Evolutionary conservation across 768 basidiomycete genomes (phyloP).

Genomic region (Russula sp.): DNA sequence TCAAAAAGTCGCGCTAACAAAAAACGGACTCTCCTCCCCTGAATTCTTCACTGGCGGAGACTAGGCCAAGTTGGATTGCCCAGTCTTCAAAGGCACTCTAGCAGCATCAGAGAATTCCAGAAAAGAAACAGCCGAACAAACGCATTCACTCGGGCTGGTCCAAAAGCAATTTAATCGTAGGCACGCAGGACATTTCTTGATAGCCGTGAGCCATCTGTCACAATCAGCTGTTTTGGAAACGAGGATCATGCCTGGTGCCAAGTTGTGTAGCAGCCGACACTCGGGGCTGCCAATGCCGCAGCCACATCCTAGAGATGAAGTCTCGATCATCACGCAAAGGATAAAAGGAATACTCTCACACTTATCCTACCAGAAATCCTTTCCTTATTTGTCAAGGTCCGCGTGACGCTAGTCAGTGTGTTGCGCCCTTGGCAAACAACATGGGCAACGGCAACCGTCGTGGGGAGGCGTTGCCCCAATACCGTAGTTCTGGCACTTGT

Average conservation of each 20-base stretch:
- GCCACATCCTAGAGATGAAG: conserved; percentile 1
- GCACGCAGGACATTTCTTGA: not conserved
- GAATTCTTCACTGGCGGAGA: not conserved
- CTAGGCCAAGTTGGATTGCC: not conserved
- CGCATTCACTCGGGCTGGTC: not conserved
- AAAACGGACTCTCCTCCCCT: not conserved
- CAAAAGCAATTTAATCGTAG: not conserved
- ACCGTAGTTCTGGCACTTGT: conserved; percentile 50
- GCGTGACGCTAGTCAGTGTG: conserved; percentile 33
- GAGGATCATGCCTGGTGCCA: not conserved
- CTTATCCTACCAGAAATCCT: conserved; percentile 38
- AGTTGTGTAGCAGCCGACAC: not conserved
- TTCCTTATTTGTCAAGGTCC: conserved; percentile 44
- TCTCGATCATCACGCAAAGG: conserved; percentile 38
- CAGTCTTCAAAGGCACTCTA: not conserved
- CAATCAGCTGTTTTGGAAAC: not conserved
- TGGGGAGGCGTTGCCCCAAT: conserved; percentile 25
- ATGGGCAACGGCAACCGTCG: conserved; percentile 39
- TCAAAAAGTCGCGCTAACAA: conserved; percentile 3
- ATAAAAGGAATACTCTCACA: conserved; percentile 33
- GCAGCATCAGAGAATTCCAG: not conserved
- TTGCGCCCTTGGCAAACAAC: conserved; percentile 15
- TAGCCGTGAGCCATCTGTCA: not conserved
- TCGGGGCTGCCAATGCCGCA: not conserved
- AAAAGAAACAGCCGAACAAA: not conserved